Evolutionary conservation across 129 eudicot genomes (phyloP), one percentile per base, ranked within the genome.

Genomic region (Scalesia atractyloides): DNA sequence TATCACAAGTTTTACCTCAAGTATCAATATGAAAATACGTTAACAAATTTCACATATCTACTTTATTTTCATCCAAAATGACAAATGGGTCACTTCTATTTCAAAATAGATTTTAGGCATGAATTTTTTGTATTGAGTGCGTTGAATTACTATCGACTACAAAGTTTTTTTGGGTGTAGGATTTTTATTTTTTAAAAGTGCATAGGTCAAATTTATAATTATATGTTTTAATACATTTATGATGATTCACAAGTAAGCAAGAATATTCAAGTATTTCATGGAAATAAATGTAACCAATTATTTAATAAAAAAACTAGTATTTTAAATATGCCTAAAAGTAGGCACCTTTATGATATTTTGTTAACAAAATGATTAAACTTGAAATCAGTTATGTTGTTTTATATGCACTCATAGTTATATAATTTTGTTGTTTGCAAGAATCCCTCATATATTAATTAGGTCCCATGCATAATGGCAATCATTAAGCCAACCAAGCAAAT

Each of bases 391-490:
- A 39, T 9, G 44, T 39, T 39, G 9, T 39, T 39, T 6, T 5
- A 39, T 54, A 19, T 54, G 14, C 9, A 34, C 62, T 48, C 30
- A 39, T 54, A 19, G 30, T 54, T 54, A 19, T 54, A 56, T 56
- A 16, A 18, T 56, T 9, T 3, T 56, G 33, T 26, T 60, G 12
- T 60, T 30, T 64, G 22, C 30, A 51, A 39, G 33, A 39, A n/a
- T 43, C 53, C 41, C 17, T 33, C 15, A 15, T 19, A 43, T 24
- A 51, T 24, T 50, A 62, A 62, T 76, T 66, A 70, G 76, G 70
- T 77, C 76, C 51, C 50, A 50, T 76, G 66, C 82, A 62, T 77
- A 77, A 70, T 61, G 76, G 77, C 77, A 78, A 78, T 78, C 57
- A 70, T 78, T 70, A 78, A 78, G 57, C 71, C 82, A 78, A 70